Evolutionary conservation across 2,329 filamentous ascomycete species (phyloP).

Genomic region (Penicillium digitatum): DNA sequence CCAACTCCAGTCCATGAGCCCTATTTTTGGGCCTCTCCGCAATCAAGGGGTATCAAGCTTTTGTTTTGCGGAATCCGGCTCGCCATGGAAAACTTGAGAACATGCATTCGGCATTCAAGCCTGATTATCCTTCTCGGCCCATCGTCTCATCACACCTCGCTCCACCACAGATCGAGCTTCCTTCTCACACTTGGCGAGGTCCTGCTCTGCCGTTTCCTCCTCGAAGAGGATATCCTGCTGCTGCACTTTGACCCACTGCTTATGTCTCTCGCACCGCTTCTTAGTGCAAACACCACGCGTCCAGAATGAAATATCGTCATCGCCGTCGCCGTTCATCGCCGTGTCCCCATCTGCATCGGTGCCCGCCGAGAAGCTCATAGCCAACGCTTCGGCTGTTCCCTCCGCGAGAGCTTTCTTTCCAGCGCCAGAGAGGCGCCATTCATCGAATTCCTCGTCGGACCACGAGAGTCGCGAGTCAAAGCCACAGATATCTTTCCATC

Average conservation of each 20-base stretch:
- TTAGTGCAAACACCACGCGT: slow-evolving; percentile 45
- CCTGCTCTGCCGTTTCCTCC: slow-evolving; percentile 38
- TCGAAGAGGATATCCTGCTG: slow-evolving; percentile 46
- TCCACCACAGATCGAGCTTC: slow-evolving; percentile 44
- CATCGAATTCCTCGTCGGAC: slow-evolving; percentile 48
- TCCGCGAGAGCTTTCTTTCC: slow-evolving; percentile 41
- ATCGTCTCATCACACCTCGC: slow-evolving; percentile 42
- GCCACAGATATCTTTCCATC: slow-evolving; percentile 49
- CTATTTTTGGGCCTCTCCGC: slow-evolving; percentile 12
- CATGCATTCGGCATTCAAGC: background rate
- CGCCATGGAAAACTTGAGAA: background rate
- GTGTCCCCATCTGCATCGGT: slow-evolving; percentile 35
- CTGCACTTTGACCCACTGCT: slow-evolving; percentile 47
- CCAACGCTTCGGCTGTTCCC: slow-evolving; percentile 34
- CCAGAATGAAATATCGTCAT: slow-evolving; percentile 32
- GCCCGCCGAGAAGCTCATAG: slow-evolving; percentile 22
- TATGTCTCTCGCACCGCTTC: slow-evolving; percentile 48
- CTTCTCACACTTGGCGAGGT: slow-evolving; percentile 39
- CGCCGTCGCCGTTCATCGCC: slow-evolving; percentile 32
- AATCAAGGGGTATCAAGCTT: slow-evolving; percentile 29
- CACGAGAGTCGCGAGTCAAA: slow-evolving; percentile 47
- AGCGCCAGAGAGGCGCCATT: slow-evolving; percentile 41
- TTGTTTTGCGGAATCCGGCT: slow-evolving; percentile 5
- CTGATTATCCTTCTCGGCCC: slow-evolving; percentile 33
- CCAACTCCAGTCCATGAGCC: slow-evolving; percentile 27